Conservation (phyloP, 805 yeast species). For the Wickerhamiella hasegawae region DNA sequence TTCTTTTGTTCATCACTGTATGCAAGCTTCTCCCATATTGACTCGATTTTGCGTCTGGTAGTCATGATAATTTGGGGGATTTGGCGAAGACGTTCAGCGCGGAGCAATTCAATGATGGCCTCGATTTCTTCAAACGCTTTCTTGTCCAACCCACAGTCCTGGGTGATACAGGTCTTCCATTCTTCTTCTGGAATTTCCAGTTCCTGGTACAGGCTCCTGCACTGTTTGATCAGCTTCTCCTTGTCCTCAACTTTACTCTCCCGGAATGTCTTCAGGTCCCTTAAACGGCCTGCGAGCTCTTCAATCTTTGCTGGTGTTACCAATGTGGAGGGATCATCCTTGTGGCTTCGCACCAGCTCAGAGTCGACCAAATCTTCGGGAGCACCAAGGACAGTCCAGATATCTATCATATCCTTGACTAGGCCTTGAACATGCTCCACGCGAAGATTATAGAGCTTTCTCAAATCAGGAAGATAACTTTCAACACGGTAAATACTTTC, state of each 20-base stretch:
- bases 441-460: neutral
- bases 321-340: neutral
- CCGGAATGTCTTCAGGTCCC: neutral
- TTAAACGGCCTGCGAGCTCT: neutral
- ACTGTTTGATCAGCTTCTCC: neutral
- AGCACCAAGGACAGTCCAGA: neutral
- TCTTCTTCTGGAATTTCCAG: neutral
- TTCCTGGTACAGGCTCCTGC: neutral
- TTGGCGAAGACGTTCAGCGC: neutral
- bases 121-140: neutral
- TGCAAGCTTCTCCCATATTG: conserved; percentile 1
- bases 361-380: neutral
- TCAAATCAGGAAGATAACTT: neutral
- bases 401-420: neutral
- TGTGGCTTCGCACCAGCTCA: neutral
- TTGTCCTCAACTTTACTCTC: neutral
- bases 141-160: neutral
- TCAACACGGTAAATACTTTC: neutral
- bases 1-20: neutral
- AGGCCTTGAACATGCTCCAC: neutral
- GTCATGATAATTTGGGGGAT: neutral
- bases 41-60: neutral
- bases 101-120: conserved; percentile 1
- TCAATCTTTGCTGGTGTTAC: neutral
- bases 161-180: neutral